Base-by-base conservation (phyloP, 345 rosid species). In the Dimocarpus longan region DNA sequence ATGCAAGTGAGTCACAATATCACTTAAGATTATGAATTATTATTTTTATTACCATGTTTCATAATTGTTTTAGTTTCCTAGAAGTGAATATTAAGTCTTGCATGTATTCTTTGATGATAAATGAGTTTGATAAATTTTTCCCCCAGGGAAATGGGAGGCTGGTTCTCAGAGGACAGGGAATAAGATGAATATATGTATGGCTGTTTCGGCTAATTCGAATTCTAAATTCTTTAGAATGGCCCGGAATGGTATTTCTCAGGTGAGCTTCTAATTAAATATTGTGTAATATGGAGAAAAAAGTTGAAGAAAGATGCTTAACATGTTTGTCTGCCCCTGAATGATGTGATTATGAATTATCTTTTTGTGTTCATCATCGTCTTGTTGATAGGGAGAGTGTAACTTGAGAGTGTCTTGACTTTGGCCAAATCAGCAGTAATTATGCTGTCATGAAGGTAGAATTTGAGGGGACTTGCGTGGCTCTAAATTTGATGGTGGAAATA, bases 111-210 rank as follows among this genome's bases (percentile, higher is more conserved):
- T 73, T 57, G 24, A 0, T 66, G 68, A 50, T 52, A 48, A 66
- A 75, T 50, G 57, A 76, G 43, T 24, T 3, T 63, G 46, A 65
- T 52, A 39, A 13, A 22, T 57, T 75, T 48, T 67, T 73, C 80
- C 78, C 66, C 67, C 82, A 88, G 93, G 81, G 74, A 84, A 84
- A 68, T 70, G 80, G 79, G 84, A 80, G 78, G 86, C 76, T 78
- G 79, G 76, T 76, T 80, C 80, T 79, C 82, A 66, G 67, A 83
- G 77, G 81, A 76, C 71, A 44, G 43, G 60, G 73, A 75, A 82
- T 76, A 75, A 78, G 59, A 46, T 54, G 71, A 75, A 79, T 68
- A 37, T 40, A 18, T 44, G 28, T 37, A 64, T 64, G 37, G 63
- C 52, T 75, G 59, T 70, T 37, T 72, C 86, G 54, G 77, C 84